Base-by-base conservation (phyloP, 2,329 filamentous ascomycete species). In the Cucurbitaria berberidis region DNA sequence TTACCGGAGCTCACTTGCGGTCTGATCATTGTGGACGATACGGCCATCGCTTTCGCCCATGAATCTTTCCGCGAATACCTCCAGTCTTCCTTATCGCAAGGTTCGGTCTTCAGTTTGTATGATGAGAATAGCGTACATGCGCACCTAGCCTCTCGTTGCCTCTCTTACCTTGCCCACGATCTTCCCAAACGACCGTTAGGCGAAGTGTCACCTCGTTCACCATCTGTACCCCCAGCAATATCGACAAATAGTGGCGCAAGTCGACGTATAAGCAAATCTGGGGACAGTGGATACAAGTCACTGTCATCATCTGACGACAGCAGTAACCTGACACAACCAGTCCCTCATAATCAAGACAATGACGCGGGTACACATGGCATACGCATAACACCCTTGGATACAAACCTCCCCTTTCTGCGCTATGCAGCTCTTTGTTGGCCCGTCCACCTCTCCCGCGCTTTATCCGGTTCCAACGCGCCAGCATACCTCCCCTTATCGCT, bases 251-350 rank as follows among this genome's bases (percentile, higher is more conserved):
- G 66, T 35, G 56, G 60, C 15, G 58, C 57, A 11, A 70, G 66
- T 21, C 59, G 66, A 35, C 53, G 64, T 15, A 73, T 67, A 8
- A 60, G 48, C 43, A 54, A 52, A 24, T 70, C 69, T 1, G 60
- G 52, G n/a, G 69, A 73, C 30, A 72, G 68, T 32, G 69, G 68
- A 18, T 73, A 72, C 57, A 68, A 66, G 24, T 70, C 67, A 15
- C 45, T 66, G 29, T 68, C 60, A 3, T 68, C 66, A 26, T 65
- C 62, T 3, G 66, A 69, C 19, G 58, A 59, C 3, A 63, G 62
- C 24, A 63, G 51, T 19, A 35, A 46, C 21, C 48, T 57, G 10
- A 16, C 38, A 24, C 18, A 19, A 2, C 43, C 39, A 2, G 19
- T 10, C 11, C 13, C 44, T 15, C 30, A 42, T 15, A 45, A 26